Conservation (phyloP, 2,329 filamentous ascomycete species). For the Claviceps sp. region DNA sequence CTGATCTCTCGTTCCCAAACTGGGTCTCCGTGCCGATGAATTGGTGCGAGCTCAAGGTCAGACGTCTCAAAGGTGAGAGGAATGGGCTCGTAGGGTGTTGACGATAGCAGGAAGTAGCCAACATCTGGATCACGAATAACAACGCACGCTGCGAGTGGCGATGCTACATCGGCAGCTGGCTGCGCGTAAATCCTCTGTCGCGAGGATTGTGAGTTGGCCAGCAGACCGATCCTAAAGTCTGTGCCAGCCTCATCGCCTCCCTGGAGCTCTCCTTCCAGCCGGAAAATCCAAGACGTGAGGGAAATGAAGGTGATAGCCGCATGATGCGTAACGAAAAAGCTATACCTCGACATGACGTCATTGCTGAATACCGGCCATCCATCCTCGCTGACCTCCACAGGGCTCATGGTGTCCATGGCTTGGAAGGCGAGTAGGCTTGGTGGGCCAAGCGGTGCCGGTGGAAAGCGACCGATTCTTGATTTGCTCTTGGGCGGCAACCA, state of each 20-base stretch:
- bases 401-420: slow-evolving; percentile 44
- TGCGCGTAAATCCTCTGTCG: slow-evolving; percentile 46
- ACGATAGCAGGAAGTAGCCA: slow-evolving; percentile 49
- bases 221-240: slow-evolving; percentile 47
- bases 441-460: slow-evolving; percentile 23
- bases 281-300: slow-evolving; percentile 48
- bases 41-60: slow-evolving; percentile 34
- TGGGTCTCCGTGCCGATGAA: slow-evolving; percentile 27
- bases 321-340: slow-evolving; percentile 48
- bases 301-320: slow-evolving; percentile 48
- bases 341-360: slow-evolving; percentile 48
- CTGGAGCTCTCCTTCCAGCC: slow-evolving; percentile 46
- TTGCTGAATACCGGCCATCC: slow-evolving; percentile 51
- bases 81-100: slow-evolving; percentile 44
- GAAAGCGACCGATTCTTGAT: slow-evolving; percentile 28
- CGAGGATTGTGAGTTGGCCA: slow-evolving; percentile 44
- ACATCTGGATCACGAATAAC: slow-evolving; percentile 47
- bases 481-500: slow-evolving; percentile 48
- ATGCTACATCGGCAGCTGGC: slow-evolving; percentile 28
- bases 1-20: slow-evolving; percentile 27
- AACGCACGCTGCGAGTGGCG: slow-evolving; percentile 39
- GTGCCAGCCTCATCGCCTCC: slow-evolving; percentile 42
- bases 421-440: slow-evolving; percentile 47
- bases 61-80: slow-evolving; percentile 46
- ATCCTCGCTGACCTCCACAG: slow-evolving; percentile 39